These are phyloP conservation scores for Pseudocohnilembus persalinus DNA, from an alignment of 169 alveolate genomes.

Conservation along the genomic window DNA sequence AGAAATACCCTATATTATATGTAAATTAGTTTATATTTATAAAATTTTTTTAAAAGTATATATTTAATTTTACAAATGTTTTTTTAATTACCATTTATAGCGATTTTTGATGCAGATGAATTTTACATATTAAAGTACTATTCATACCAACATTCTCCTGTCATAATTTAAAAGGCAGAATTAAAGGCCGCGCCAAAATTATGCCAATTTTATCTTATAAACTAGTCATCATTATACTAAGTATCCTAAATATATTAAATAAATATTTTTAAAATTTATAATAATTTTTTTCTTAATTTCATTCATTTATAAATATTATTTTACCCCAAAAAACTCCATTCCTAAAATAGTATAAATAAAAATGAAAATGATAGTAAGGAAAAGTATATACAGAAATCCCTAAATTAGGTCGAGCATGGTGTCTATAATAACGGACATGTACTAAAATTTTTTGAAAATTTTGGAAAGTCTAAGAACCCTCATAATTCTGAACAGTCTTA, in stretches of 20 bases:
- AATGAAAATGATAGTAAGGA: constrained; percentile 28
- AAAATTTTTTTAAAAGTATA: too few species aligned
- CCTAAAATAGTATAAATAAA: constrained; percentile 45
- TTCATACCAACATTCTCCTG: background rate
- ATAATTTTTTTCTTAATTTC: too few species aligned
- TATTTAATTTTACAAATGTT: too few species aligned
- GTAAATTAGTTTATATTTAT: too few species aligned
- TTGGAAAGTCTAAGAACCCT: constrained; percentile 65
- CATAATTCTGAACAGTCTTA: constrained; percentile 85
- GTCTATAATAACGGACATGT: constrained; percentile 59
- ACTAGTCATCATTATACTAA: too few species aligned
- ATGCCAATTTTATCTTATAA: background rate
- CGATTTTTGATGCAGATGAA: background rate
- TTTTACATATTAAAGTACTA: background rate
- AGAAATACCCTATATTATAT: too few species aligned
- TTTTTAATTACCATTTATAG: too few species aligned
- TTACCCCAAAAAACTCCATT: constrained; percentile 44
- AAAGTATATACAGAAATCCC: constrained; percentile 26
- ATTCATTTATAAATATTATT: too few species aligned
- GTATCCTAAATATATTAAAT: too few species aligned
- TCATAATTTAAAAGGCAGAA: background rate
- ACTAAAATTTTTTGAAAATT: constrained; percentile 55
- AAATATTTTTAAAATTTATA: too few species aligned
- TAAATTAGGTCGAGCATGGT: constrained; percentile 6
- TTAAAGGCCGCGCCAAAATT: background rate